Evolutionary conservation across 306 rosid genomes (phyloP).

Genomic region (Cyamopsis tetragonoloba): DNA sequence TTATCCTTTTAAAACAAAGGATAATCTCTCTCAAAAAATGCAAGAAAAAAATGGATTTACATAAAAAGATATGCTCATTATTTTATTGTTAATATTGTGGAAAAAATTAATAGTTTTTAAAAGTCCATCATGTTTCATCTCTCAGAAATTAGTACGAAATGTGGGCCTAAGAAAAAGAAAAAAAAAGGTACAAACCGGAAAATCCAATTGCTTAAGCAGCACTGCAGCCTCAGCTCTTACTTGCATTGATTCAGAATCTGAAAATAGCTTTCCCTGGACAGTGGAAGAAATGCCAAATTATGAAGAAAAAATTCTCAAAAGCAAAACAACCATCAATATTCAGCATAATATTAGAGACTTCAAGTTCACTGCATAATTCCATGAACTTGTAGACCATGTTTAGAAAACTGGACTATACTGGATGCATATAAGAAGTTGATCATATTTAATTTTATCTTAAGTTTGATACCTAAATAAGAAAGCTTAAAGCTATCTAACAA

Average conservation of each 20-base stretch:
- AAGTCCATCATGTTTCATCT: neutral
- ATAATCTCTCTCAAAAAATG: slow-evolving; percentile 3
- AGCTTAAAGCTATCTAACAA: neutral
- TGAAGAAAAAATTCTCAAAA: slow-evolving; percentile 4
- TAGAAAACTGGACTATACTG: neutral
- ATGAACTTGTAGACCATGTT: neutral
- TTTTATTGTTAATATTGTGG: neutral
- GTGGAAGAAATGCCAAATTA: slow-evolving; percentile 23
- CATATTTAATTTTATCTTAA: neutral
- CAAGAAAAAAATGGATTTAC: neutral
- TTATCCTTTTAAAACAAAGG: neutral
- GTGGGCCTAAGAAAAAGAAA: neutral
- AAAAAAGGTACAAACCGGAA: slow-evolving; percentile 56
- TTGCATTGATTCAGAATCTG: slow-evolving; percentile 82
- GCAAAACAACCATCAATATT: neutral
- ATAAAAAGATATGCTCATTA: neutral
- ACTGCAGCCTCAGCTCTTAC: slow-evolving; percentile 95
- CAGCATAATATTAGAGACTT: slow-evolving; percentile 3
- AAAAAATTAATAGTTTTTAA: neutral
- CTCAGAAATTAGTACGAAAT: neutral
- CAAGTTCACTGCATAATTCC: neutral
- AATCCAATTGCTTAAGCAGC: slow-evolving; percentile 79
- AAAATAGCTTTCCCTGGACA: slow-evolving; percentile 66
- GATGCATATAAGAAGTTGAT: neutral
- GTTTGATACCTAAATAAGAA: neutral